Evolutionary conservation across 768 basidiomycete genomes (phyloP).

Genomic region (Suillus ampliporus): DNA sequence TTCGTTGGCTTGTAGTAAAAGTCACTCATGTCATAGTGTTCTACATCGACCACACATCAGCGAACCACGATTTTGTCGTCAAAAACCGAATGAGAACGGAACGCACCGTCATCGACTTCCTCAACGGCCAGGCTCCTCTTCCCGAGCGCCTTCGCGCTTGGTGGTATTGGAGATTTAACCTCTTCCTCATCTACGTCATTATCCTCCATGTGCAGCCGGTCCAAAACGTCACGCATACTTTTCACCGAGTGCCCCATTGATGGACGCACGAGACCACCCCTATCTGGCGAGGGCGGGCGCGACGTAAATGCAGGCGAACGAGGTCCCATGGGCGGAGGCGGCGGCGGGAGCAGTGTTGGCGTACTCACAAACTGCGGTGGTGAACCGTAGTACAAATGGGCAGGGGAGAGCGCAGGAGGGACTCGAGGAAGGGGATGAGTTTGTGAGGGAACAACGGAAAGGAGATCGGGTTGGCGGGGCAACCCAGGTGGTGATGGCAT

Average conservation of each 20-base stretch:
- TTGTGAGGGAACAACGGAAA: constrained; percentile 34
- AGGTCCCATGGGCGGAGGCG: constrained; percentile 74
- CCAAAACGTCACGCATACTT: constrained; percentile 29
- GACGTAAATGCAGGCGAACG: constrained; percentile 64
- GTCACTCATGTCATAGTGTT: constrained; percentile 60
- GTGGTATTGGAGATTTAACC: constrained; percentile 51
- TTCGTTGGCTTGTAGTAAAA: constrained; percentile 52
- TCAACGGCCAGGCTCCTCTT: constrained; percentile 76
- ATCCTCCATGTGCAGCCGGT: constrained; percentile 34
- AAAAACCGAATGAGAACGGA: constrained; percentile 1
- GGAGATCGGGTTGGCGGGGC: constrained; percentile 38
- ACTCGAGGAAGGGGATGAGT: constrained; percentile 47
- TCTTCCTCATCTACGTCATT: constrained; percentile 32
- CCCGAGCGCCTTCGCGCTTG: constrained; percentile 88
- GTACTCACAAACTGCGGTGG: constrained; percentile 31
- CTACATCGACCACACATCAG: constrained; percentile 34
- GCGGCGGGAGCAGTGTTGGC: constrained; percentile 58
- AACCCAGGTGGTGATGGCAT: constrained; percentile 27
- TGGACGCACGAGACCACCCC: constrained; percentile 23
- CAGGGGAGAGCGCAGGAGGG: constrained; percentile 30
- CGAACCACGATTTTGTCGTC: constrained; percentile 5
- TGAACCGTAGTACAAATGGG: constrained; percentile 22
- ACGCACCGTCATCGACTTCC: constrained; percentile 50
- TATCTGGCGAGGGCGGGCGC: constrained; percentile 75
- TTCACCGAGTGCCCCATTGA: constrained; percentile 30